These are phyloP conservation scores for Clonostachys chloroleuca DNA, from an alignment of 2,329 filamentous ascomycete species.

Conservation along the genomic window DNA sequence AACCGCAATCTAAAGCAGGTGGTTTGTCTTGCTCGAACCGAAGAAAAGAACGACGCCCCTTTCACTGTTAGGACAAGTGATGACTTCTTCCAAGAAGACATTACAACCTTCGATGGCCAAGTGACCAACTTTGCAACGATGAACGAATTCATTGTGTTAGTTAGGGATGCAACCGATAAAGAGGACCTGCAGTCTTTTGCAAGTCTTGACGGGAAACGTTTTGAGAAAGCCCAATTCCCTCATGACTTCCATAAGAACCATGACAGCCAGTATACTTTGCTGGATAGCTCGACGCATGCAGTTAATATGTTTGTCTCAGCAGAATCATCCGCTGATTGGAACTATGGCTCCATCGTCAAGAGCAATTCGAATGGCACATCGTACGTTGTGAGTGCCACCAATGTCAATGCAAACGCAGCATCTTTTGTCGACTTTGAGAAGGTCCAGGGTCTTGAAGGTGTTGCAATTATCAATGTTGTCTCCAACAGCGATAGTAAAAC, in stretches of 20 bases:
- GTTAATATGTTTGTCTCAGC: conserved; percentile 92
- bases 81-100: conserved; percentile 68
- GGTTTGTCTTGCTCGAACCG: conserved; percentile 51
- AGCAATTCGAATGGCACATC: conserved; percentile 98
- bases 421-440: conserved; percentile 96
- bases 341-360: conserved; percentile 88
- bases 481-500: conserved; percentile 63
- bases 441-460: conserved; percentile 86
- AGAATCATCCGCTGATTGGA: conserved; percentile 56
- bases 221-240: conserved; percentile 82
- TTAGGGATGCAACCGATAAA: conserved; percentile 64
- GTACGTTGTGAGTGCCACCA: conserved; percentile 77
- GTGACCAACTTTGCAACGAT: conserved; percentile 88
- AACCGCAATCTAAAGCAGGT: conserved; percentile 50
- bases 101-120: conserved; percentile 42
- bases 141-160: conserved; percentile 94
- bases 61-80: conserved; percentile 72
- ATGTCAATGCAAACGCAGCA: conserved; percentile 72
- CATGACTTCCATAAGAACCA: conserved; percentile 75
- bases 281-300: conserved; percentile 92
- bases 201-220: conserved; percentile 79
- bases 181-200: conserved; percentile 71
- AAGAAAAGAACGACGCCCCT: conserved; percentile 55
- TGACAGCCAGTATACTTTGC: conserved; percentile 82
- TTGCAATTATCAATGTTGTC: conserved; percentile 82